These are phyloP conservation scores for Bullera alba DNA, from an alignment of 768 basidiomycete genomes.

Conservation along the genomic window DNA sequence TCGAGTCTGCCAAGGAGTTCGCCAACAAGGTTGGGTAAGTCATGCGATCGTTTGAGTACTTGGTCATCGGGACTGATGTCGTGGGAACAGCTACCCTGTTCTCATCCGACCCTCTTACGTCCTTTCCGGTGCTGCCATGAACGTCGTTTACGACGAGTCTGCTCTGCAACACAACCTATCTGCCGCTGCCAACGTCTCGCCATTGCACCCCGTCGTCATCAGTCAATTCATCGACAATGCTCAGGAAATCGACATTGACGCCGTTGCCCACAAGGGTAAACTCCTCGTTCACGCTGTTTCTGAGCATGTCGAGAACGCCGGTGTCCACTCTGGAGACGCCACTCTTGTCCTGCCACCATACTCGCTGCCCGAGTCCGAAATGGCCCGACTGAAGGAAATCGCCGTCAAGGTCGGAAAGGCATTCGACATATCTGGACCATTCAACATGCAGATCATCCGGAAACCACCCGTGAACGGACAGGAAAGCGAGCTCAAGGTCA, in stretches of 20 bases:
- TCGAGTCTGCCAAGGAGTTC: constrained; percentile 86
- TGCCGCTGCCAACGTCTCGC: constrained; percentile 93
- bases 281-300: constrained; percentile 93
- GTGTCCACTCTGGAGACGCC: constrained; percentile 97
- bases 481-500: constrained; percentile 78
- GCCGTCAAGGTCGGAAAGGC: constrained; percentile 90
- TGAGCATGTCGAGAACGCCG: constrained; percentile 97
- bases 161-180: constrained; percentile 85
- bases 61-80: background rate
- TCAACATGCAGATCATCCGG: constrained; percentile 99
- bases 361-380: constrained; percentile 65
- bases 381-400: constrained; percentile 82
- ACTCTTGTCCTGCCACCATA: constrained; percentile 94
- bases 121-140: constrained; percentile 98
- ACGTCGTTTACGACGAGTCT: constrained; percentile 89
- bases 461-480: constrained; percentile 57
- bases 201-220: constrained; percentile 94
- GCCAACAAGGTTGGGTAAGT: constrained; percentile 72
- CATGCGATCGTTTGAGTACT: background rate
- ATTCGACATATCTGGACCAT: constrained; percentile 95
- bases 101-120: constrained; percentile 98
- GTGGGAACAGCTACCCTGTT: constrained; percentile 69
- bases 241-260: constrained; percentile 97
- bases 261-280: constrained; percentile 85
- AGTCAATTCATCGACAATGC: constrained; percentile 98